Base-by-base conservation (phyloP, 75 land plant species). In the Pseudotsuga menziesii region DNA sequence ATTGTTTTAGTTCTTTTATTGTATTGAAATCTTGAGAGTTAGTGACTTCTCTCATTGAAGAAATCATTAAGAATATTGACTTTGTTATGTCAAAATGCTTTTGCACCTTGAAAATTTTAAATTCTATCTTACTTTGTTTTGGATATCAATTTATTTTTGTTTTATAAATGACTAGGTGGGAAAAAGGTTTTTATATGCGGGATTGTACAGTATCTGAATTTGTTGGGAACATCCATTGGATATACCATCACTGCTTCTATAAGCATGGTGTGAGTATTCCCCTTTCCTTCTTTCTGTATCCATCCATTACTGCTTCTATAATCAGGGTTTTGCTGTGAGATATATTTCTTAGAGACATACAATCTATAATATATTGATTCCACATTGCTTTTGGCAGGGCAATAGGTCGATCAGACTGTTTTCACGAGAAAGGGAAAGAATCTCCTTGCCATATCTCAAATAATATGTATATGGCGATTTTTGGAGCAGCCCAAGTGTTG, bases 191-290 rank as follows among this genome's bases (percentile, higher is more conserved):
- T 81, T 76, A 0, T 88, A 17, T 92, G 94, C 56, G 89, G 89
- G 3, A 27, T 72, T 19, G 69, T 89, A 52, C 95, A 92, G 75
- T 90, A 92, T 78, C 55, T 80, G 20, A 92, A 88, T 60, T 72
- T 92, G 44, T 71, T 90, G 74, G 93, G 93, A 22, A 87, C 92
- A 12, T 83, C 93, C 13, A 90, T 92, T 76, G 93, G 93, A 22
- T 90, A 92, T 59, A 92, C 94, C 25, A 88, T 92, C 63, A 87
- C 92, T 39, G 82, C 94, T 22, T 86, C 94, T 2, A 82, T 86
- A 7, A 92, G 94, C 81, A 86, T 88, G 87, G 85, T 79, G 94
- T 92, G 69, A 91, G 91, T 85, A n/a, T 17, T n/a, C n/a, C n/a
- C n/a, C n/a, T n/a, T n/a, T n/a, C 35, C 57, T 14, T 12, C 55